Evolutionary conservation across 768 basidiomycete species (phyloP).

Genomic region (Trametes cingulata): DNA sequence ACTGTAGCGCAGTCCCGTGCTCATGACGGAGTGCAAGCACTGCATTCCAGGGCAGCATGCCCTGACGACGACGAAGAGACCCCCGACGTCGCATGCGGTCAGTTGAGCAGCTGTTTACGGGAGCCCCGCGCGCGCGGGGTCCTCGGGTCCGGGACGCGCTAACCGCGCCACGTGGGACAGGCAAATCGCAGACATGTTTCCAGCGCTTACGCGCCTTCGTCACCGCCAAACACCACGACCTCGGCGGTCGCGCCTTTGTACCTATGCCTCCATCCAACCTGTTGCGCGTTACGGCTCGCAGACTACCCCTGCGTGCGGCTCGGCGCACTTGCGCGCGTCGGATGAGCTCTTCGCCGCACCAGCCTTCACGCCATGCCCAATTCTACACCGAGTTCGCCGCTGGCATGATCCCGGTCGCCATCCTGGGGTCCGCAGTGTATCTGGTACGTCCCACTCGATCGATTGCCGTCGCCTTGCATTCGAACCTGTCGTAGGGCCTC

Average conservation of each 20-base stretch:
- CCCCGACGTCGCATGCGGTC: background rate
- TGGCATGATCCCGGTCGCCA: conserved; percentile 74
- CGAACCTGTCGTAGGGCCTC: conserved; percentile 51
- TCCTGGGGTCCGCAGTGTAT: conserved; percentile 80
- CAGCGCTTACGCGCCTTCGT: conserved; percentile 1
- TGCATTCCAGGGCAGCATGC: background rate
- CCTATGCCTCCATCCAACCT: conserved; percentile 3
- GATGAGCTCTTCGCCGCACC: conserved; percentile 8
- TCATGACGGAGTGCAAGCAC: background rate
- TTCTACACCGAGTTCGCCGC: conserved; percentile 74
- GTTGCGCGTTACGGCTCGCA: conserved; percentile 5
- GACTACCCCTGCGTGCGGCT: conserved; percentile 1
- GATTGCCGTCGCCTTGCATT: background rate
- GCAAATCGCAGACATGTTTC: background rate
- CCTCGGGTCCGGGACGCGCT: background rate
- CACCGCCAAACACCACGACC: conserved; percentile 1
- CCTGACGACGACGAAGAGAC: background rate
- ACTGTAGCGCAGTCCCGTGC: background rate
- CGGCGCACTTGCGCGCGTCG: conserved; percentile 7
- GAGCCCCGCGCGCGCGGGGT: background rate
- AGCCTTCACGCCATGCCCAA: conserved; percentile 52
- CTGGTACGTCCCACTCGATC: conserved; percentile 46
- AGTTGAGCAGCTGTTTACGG: background rate
- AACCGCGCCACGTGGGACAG: background rate
- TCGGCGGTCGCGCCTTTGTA: background rate